A percentile compares a stretch with the other conserved stretches of the same genome.
Evolutionary conservation across 2,329 filamentous ascomycete genomes (phyloP).

Genomic region (Arthroderma uncinatum): DNA sequence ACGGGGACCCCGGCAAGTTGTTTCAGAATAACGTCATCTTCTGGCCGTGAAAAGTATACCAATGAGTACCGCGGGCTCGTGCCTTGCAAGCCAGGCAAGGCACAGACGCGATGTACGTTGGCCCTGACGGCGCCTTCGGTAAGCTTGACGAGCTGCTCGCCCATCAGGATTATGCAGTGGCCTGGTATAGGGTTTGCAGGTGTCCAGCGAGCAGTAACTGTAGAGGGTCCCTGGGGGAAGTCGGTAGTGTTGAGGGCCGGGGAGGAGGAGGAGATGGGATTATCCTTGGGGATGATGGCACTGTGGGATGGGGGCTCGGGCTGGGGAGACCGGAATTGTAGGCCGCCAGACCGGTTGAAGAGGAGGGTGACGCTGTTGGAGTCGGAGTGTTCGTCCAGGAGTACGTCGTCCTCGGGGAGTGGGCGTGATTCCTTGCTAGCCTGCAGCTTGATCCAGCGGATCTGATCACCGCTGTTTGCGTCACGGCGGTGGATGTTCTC

Average conservation of each 20-base stretch:
- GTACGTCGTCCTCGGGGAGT: slow-evolving; percentile 5
- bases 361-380: slow-evolving; percentile 13
- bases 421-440: slow-evolving; percentile 4
- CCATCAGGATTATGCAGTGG: slow-evolving; percentile 12
- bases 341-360: slow-evolving; percentile 10
- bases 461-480: slow-evolving; percentile 11
- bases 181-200: slow-evolving; percentile 10
- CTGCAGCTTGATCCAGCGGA: slow-evolving; percentile 14
- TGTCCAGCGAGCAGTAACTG: slow-evolving; percentile 7
- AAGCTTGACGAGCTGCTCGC: slow-evolving; percentile 11
- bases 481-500: slow-evolving; percentile 10
- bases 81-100: background rate
- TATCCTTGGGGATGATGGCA: background rate
- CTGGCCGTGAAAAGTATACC: slow-evolving; percentile 12
- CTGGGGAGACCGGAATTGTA: slow-evolving; percentile 9
- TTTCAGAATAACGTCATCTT: slow-evolving; percentile 13
- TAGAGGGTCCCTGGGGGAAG: background rate
- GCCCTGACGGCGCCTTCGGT: slow-evolving; percentile 6
- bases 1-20: slow-evolving; percentile 12
- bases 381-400: slow-evolving; percentile 13
- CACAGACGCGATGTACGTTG: slow-evolving; percentile 12
- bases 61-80: slow-evolving; percentile 7
- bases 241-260: background rate
- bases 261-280: background rate
- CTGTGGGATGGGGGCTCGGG: background rate